Percentiles rank a stretch among this genome's conserved stretches.
phyloP scores from a whole-genome alignment of 176 grass and related monocot genomes.

The Oryza longistaminata region DNA sequence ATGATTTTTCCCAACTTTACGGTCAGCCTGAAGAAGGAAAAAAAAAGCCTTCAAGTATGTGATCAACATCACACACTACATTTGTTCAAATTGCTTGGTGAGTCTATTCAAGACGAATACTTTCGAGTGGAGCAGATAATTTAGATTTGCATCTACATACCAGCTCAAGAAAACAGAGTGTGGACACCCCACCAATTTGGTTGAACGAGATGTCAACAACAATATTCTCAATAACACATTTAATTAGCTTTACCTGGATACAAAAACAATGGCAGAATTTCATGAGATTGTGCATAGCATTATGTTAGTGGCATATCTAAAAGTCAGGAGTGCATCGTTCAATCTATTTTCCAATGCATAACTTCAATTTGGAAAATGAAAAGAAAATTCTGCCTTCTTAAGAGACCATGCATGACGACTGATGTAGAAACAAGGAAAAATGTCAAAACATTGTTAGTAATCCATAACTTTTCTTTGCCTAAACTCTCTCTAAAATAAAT shows the following conservation, averaged over 20 bases:
- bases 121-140: background rate
- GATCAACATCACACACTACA: background rate
- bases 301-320: background rate
- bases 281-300: background rate
- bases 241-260: slow-evolving; percentile 71
- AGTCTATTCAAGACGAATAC: background rate
- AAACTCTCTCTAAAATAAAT: background rate
- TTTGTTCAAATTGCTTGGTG: background rate
- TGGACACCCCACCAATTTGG: slow-evolving; percentile 75
- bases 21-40: background rate
- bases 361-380: background rate
- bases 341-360: background rate
- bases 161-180: slow-evolving; percentile 74
- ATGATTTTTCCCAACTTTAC: slow-evolving; percentile 34
- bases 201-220: slow-evolving; percentile 81
- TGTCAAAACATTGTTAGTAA: background rate
- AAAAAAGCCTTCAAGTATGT: background rate
- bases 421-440: background rate
- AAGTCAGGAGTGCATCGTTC: background rate
- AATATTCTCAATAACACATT: slow-evolving; percentile 79
- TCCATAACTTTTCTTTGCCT: background rate
- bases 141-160: slow-evolving; percentile 13
- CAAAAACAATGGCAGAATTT: slow-evolving; percentile 33
- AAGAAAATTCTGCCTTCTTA: background rate
- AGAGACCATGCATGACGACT: background rate